These are phyloP conservation scores for Fusarium hostae DNA, from an alignment of 2,329 filamentous ascomycete genomes.

Conservation along the genomic window DNA sequence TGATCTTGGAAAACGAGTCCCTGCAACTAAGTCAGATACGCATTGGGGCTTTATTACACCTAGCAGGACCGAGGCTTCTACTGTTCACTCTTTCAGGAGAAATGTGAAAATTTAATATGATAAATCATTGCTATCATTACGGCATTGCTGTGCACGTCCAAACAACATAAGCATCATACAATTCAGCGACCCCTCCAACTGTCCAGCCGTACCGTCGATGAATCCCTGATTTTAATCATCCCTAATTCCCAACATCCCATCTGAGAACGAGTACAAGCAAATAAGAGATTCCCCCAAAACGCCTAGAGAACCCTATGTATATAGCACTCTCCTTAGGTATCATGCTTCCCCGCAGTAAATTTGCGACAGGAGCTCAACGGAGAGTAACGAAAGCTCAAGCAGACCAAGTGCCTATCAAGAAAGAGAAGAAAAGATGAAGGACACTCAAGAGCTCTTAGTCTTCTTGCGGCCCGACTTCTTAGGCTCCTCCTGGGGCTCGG, in stretches of 20 bases:
- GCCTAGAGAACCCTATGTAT: slow-evolving; percentile 38
- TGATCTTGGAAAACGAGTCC: not conserved
- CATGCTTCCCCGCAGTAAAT: slow-evolving; percentile 32
- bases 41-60: not conserved
- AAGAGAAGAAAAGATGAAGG: slow-evolving; percentile 29
- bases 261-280: slow-evolving; percentile 29
- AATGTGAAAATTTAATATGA: not conserved
- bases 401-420: slow-evolving; percentile 24
- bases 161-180: slow-evolving; percentile 42
- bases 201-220: slow-evolving; percentile 19
- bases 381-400: slow-evolving; percentile 25
- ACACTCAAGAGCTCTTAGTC: slow-evolving; percentile 56
- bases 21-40: not conserved
- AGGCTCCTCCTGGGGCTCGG: slow-evolving; percentile 65
- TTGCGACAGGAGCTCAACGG: slow-evolving; percentile 30
- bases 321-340: slow-evolving; percentile 41
- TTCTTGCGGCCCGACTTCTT: slow-evolving; percentile 71
- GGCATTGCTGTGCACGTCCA: slow-evolving; percentile 41
- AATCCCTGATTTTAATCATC: slow-evolving; percentile 23
- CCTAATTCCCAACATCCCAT: slow-evolving; percentile 21
- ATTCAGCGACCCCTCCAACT: slow-evolving; percentile 14
- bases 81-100: not conserved
- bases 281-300: slow-evolving; percentile 31
- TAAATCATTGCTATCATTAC: slow-evolving; percentile 49
- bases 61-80: not conserved